Base-by-base conservation (phyloP, 768 basidiomycete species). In the Pleurotus cornucopiae region DNA sequence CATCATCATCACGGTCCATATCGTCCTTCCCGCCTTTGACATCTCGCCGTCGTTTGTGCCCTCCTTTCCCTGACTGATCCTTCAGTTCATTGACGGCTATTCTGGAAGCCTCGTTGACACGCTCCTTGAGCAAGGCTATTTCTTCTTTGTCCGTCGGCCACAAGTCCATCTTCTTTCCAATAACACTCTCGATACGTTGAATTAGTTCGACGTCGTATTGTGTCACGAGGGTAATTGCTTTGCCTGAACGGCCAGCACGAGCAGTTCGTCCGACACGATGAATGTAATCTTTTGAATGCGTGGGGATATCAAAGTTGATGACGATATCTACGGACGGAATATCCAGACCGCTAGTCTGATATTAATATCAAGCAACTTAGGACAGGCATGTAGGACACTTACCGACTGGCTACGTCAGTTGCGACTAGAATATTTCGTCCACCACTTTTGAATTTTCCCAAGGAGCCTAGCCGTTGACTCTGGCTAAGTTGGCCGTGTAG, bases 211-310 rank as follows among this genome's bases (percentile, higher is more conserved):
- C 94, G 62, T 99, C 97, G 70, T 98, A 99, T 71, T 99, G 97
- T 4, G 96, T 93, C 20, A 98, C 94, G 41, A 99, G 82, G n/a
- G 95, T 97, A 64, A 99, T 90, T 1, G 92, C 88, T 74, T 98
- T 98, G 44, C 97, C 97, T 1, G 94, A 85, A 43, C 97, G 84
- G n/a, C 97, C 97, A 2, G 97, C 97, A 66, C 97, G 89, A 5
- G 97, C 97, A 30, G 97, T 99, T 56, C 97, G 85, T 39, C 97
- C 97, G 7, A 99, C 97, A 44, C 97, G 86, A 68, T 99, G 97
- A 49, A 99, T 97, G 71, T 99, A 99, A 69, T 98, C 97, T 75
- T 99, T 98, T 13, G 95, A 98, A 68, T 98, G 92, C 1, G 92
- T 92, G 1, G 97, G 97, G 60, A 98, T 89, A 69, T 97, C 95